A percentile compares a stretch with the other conserved stretches of the same genome.
Conservation (phyloP, 257 asterid species). For the Fraxinus americana region DNA sequence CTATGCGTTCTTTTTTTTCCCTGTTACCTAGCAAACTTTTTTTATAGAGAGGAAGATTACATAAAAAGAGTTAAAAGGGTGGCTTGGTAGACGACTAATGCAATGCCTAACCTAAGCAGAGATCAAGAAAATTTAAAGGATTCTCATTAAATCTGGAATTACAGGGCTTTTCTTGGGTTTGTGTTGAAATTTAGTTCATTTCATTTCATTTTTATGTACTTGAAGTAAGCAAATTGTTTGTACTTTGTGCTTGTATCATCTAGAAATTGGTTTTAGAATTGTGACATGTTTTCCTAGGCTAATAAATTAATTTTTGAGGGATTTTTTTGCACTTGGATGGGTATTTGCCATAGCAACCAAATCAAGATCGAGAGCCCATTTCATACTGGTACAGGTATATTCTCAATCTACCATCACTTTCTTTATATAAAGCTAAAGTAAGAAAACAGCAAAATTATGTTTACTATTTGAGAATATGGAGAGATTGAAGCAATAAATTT, state of each 20-base stretch:
- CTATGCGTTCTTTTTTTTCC: not conserved
- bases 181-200: not conserved
- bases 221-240: not conserved
- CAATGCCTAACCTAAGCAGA: not conserved
- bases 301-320: slow-evolving; percentile 1
- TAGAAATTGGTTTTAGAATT: slow-evolving; percentile 21
- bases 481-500: not conserved
- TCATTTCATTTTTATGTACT: no score
- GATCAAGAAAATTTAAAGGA: slow-evolving; percentile 14
- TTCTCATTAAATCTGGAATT: slow-evolving; percentile 38
- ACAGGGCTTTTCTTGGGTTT: slow-evolving; percentile 2
- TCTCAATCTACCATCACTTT: not conserved
- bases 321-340: slow-evolving; percentile 33
- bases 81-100: not conserved
- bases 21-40: not conserved
- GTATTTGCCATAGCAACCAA: slow-evolving; percentile 52
- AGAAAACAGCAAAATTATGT: not conserved
- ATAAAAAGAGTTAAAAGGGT: not conserved
- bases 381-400: slow-evolving; percentile 22
- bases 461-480: not conserved
- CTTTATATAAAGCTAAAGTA: not conserved
- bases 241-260: not conserved
- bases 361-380: slow-evolving; percentile 38
- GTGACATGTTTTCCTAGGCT: slow-evolving; percentile 3
- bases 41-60: not conserved